Evolutionary conservation across 1,139 yeast genomes (phyloP), one percentile per base, ranked within the genome.

Genomic region (Eremothecium gossypii): DNA sequence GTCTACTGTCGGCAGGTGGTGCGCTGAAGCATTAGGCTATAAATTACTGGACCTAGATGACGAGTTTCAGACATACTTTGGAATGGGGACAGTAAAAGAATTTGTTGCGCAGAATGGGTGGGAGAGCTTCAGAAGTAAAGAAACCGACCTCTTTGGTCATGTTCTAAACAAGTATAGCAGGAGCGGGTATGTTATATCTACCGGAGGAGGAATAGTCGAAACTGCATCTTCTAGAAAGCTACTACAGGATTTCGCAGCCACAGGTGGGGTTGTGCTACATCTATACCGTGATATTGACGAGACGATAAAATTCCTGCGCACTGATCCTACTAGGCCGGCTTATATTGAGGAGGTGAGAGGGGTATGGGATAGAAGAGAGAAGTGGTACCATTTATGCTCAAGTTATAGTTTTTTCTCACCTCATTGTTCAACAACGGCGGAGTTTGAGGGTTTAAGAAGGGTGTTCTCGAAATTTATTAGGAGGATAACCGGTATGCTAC

Each of bases 131-230:
- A 77, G 99, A 47, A 67, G 63, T 34, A 65, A 70, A 44, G 99
- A 93, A 61, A 64, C 80, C 3, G 66, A 64, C 33, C 65, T 83
- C 35, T 76, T 85, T 45, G 63, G 72, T 39, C 74, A 76, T 36
- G 68, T 73, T 30, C 57, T 86, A 37, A 50, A 57, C 1, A 63
- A 69, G 27, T 67, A 72, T 52, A 68, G 77, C 4, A 61, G 62
- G 41, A 61, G 65, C 2, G 84, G 83, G 2, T 71, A 78, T 54
- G 83, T 91, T 30, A 72, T 87, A 41, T 85, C 98, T 1, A 85
- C 96, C 43, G 99, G 99, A 30, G 99, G 99, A 34, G 99, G 99
- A 7, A 73, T 93, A 49, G 95, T 91, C 30, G 98, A 91, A 64
- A 74, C 75, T 28, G 73, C 72, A 9, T 73, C 61, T n/a, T 79